Base-by-base conservation (phyloP, 441 rosid genomes). In the Populus hybrid region DNA sequence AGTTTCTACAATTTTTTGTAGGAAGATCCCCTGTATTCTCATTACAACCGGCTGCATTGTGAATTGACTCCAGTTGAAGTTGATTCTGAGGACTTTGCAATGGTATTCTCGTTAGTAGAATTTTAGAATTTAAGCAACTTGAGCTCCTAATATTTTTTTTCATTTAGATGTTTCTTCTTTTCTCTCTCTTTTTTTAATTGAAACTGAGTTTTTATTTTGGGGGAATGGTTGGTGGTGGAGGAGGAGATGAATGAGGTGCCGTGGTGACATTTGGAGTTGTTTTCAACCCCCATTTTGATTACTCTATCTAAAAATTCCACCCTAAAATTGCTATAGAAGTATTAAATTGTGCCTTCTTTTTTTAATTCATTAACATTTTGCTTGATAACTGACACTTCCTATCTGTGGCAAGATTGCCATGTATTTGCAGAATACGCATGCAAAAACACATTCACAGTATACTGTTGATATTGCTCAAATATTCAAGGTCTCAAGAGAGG, bases 401-500 rank as follows among this genome's bases (percentile, higher is more conserved):
- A 42, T 46, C 35, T 66, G 12, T 83, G 69, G 66, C 69, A 80
- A 93, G 99, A 85, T 95, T 83, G 87, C 87, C 14, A 92, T 69
- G 40, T 95, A 93, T 81, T 81, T 87, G 93, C 89, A 79, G 82
- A 95, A 93, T 80, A 93, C 97, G 72, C 98, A 91, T 84, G 98
- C 92, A 28, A 87, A 89, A 81, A 95, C 95, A 77, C 94, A 93
- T 85, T 92, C 91, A 2, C 82, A 81, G 30, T 92, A 91, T 76
- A 74, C 84, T 2, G 95, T 91, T 40, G 92, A 91, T 74, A 89
- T 95, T 75, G 85, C 83, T 82, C 96, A 93, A 78, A 82, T 92
- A 78, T 91, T 93, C 86, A 87, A 72, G 84, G 89, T 87, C 81
- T 84, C 90, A 35, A 88, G 90, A 88, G 89, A 84, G 46, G 87